phyloP scores from a whole-genome alignment of 768 basidiomycete genomes.

The Macrocybe gigantea region DNA sequence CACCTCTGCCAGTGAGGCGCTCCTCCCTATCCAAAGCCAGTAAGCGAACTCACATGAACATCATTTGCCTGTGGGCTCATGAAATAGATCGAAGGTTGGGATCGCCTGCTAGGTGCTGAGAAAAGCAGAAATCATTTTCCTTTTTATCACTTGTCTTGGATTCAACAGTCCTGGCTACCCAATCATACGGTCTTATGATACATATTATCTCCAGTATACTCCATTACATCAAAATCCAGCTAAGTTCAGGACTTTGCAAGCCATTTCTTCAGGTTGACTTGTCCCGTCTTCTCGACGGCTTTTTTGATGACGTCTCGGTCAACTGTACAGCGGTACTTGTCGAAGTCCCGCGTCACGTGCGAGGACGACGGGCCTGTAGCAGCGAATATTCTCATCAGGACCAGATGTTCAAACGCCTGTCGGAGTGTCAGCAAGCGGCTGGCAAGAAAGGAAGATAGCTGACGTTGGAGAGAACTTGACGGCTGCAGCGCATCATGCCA shows the following conservation, averaged over 20 bases:
- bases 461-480: constrained; percentile 62
- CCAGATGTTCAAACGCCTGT: constrained; percentile 76
- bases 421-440: background rate
- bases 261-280: constrained; percentile 77
- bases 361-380: constrained; percentile 41
- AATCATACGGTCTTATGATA: background rate
- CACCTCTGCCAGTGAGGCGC: background rate
- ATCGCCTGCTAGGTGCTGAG: too few relatives aligned
- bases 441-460: constrained; percentile 18
- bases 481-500: constrained; percentile 64
- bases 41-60: too few relatives aligned
- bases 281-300: constrained; percentile 59
- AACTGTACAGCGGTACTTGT: constrained; percentile 65
- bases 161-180: too few relatives aligned
- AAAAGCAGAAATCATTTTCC: too few relatives aligned
- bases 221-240: constrained; percentile 11
- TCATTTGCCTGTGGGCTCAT: too few relatives aligned
- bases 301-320: constrained; percentile 62
- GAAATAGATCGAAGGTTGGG: too few relatives aligned
- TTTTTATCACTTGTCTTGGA: too few relatives aligned
- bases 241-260: constrained; percentile 45
- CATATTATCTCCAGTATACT: background rate
- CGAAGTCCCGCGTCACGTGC: constrained; percentile 60
- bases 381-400: constrained; percentile 50
- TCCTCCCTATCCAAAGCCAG: constrained; percentile 6